Percentiles rank a stretch among this genome's conserved stretches.
These are phyloP conservation scores for Posidonia australis DNA, from an alignment of 106 monocot species.

Conservation along the genomic window DNA sequence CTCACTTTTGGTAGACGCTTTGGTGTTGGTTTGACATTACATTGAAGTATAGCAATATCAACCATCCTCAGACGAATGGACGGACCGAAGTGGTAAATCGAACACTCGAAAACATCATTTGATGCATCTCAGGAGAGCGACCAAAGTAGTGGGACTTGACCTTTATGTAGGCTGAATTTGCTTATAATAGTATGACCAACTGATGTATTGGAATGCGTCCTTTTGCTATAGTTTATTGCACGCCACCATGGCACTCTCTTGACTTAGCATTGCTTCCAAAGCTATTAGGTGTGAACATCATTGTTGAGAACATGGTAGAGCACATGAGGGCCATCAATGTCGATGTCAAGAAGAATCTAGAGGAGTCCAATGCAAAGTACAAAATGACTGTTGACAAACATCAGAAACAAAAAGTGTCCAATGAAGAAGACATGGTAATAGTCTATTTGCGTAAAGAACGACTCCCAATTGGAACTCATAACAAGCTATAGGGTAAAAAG, in stretches of 20 bases:
- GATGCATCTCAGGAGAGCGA: neutral
- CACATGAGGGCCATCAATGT: neutral
- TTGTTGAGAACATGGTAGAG: neutral
- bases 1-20: constrained; percentile 4
- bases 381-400: neutral
- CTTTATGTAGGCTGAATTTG: neutral
- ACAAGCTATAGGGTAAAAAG: too few species aligned
- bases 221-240: neutral
- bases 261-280: neutral
- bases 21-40: neutral
- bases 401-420: neutral
- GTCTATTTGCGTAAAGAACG: neutral
- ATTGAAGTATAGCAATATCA: neutral
- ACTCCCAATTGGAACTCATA: neutral
- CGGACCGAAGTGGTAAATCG: constrained; percentile 2
- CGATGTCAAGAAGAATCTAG: neutral
- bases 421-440: neutral
- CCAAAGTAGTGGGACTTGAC: neutral
- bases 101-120: neutral
- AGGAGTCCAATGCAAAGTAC: neutral
- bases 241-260: neutral
- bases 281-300: too few species aligned
- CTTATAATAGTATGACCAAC: neutral
- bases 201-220: neutral
- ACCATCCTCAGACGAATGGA: constrained; percentile 6